phyloP scores from a whole-genome alignment of 257 asterid species.

The Solanum sitiens region DNA sequence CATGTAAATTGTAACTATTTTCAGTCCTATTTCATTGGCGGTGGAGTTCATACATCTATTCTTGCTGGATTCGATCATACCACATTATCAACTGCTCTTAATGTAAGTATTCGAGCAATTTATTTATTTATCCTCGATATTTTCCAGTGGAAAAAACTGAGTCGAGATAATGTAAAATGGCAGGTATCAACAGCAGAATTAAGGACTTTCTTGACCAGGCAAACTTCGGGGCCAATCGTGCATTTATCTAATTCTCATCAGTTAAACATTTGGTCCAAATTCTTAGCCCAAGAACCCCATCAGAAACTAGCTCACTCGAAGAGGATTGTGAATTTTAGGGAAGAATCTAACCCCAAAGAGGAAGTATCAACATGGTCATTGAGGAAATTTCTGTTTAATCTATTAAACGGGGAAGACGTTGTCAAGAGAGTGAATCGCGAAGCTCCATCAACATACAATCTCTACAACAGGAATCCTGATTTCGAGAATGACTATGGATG shows the following conservation, averaged over 20 bases:
- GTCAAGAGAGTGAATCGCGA: neutral
- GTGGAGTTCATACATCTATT: constrained; percentile 55
- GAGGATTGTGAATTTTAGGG: constrained; percentile 19
- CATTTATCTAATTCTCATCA: constrained; percentile 20
- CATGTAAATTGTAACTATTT: neutral
- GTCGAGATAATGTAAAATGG: neutral
- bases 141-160: neutral
- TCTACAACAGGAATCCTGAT: constrained; percentile 42
- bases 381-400: constrained; percentile 30
- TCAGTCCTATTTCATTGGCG: constrained; percentile 75
- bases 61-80: constrained; percentile 62
- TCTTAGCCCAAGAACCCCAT: constrained; percentile 30
- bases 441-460: constrained; percentile 54
- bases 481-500: constrained; percentile 64
- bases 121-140: neutral
- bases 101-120: constrained; percentile 31
- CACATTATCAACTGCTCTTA: constrained; percentile 34
- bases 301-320: constrained; percentile 34
- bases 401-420: constrained; percentile 7
- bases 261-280: constrained; percentile 39
- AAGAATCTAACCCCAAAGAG: neutral
- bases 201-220: constrained; percentile 24
- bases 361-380: constrained; percentile 37
- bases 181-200: constrained; percentile 51
- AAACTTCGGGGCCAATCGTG: constrained; percentile 48